Evolutionary conservation across 2,329 filamentous ascomycete species (phyloP), one percentile per base, ranked within the genome.

Genomic region (Colletotrichum tamarilloi): DNA sequence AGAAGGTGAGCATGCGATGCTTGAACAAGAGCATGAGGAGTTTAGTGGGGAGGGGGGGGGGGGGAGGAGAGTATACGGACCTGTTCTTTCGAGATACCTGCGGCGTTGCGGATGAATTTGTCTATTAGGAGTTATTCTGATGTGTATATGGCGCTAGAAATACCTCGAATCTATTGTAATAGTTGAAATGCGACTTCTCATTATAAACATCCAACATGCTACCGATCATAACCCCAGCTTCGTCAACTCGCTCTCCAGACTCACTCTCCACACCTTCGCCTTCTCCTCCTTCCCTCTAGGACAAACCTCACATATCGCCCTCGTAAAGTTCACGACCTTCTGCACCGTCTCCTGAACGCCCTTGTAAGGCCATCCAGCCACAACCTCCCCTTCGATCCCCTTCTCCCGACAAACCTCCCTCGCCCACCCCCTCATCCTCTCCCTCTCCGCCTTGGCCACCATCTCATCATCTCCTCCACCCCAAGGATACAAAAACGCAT

Each of bases 401-500:
- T 49, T 49, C 42, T n/a, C 19, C 7, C 7, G 42, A 49, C 42
- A 49, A 49, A 49, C 4, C 42, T 49, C 42, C 19, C 42, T 49
- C 7, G 42, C 42, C 42, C 42, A 49, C 19, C 42, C 42, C 42
- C 14, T 35, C 30, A 49, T 12, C 55, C 62, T 59, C 55, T 53
- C 63, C 8, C n/a, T 52, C 26, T 16, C 12, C 14, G 32, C 59
- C 56, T 55, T 59, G 35, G 30, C 35, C 22, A n/a, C 46, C n/a
- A 12, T 24, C 57, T 68, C 66, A 55, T 68, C 42, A 30, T 49
- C 57, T 1, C 28, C 57, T 6, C 42, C 66, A 14, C 66, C 66
- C 66, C 66, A 68, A 26, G 66, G 66, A 24, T 56, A 68, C 57
- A 68, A 42, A 12, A 68, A 62, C 9, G 66, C 66, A 14, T 68